Conservation (phyloP, 2,329 filamentous ascomycete genomes). For the Herpotrichia juniperi region DNA sequence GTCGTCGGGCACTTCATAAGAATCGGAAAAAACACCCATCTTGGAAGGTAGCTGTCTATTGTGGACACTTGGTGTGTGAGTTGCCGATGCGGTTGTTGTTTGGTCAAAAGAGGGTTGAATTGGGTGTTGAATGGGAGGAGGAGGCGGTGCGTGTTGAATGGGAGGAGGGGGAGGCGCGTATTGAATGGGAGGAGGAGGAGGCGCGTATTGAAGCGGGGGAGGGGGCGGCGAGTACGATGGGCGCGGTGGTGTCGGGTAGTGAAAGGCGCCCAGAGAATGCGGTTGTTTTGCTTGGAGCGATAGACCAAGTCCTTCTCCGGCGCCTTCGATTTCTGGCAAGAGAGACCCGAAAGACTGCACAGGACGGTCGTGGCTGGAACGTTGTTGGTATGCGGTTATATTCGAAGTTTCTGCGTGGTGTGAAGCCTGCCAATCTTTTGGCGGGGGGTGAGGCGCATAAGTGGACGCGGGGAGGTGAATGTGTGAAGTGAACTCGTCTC, state of each 20-base stretch:
- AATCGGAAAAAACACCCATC: background rate
- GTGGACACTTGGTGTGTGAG: slow-evolving; percentile 20
- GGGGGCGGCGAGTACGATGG: slow-evolving; percentile 55
- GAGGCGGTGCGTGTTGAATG: slow-evolving; percentile 47
- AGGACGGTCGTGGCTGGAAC: background rate
- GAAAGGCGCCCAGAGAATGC: background rate
- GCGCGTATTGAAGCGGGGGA: slow-evolving; percentile 50
- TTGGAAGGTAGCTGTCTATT: slow-evolving; percentile 15
- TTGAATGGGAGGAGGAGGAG: slow-evolving; percentile 55
- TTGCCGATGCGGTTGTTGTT: background rate
- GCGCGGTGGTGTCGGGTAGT: slow-evolving; percentile 39
- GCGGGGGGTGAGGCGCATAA: slow-evolving; percentile 32
- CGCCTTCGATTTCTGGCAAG: slow-evolving; percentile 46
- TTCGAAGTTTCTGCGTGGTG: slow-evolving; percentile 15
- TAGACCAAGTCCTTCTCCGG: slow-evolving; percentile 51
- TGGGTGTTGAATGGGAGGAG: slow-evolving; percentile 54
- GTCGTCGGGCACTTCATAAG: background rate
- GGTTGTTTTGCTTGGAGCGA: slow-evolving; percentile 41
- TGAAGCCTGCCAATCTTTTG: slow-evolving; percentile 26
- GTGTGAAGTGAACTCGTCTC: slow-evolving; percentile 4
- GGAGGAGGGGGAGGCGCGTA: slow-evolving; percentile 28
- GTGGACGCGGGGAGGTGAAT: slow-evolving; percentile 37
- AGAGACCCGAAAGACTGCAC: slow-evolving; percentile 27
- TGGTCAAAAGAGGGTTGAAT: slow-evolving; percentile 19
- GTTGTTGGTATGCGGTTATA: slow-evolving; percentile 1